These are phyloP conservation scores for Podospora pseudoanserina DNA, from an alignment of 495 filamentous ascomycete species.

Conservation along the genomic window DNA sequence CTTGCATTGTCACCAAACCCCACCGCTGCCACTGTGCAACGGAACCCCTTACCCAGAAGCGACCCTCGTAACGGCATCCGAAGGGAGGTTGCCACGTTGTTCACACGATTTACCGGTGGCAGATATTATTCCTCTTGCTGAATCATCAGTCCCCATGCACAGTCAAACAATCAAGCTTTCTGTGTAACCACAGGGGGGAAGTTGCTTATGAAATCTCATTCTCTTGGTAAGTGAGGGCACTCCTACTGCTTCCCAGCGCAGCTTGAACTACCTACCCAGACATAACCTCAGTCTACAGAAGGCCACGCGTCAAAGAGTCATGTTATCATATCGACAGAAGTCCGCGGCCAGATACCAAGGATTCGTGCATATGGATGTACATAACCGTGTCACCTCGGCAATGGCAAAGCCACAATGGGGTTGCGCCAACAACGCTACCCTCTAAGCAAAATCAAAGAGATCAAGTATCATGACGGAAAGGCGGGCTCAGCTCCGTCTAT, in stretches of 20 bases:
- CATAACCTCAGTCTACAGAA: neutral
- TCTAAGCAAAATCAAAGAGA: neutral
- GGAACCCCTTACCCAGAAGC: neutral
- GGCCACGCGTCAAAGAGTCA: neutral
- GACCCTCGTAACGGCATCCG: neutral
- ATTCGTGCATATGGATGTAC: neutral
- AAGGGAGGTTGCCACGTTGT: no score
- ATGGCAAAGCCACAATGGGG: neutral
- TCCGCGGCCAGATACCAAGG: neutral
- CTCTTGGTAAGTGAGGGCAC: neutral
- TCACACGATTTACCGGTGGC: no score
- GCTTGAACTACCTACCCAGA: neutral
- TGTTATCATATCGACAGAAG: neutral
- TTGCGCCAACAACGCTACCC: neutral
- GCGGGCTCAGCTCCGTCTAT: neutral
- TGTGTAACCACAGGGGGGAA: neutral
- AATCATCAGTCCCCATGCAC: neutral
- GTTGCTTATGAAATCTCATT: neutral
- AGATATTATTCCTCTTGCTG: neutral
- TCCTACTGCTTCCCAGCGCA: neutral
- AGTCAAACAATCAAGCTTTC: neutral
- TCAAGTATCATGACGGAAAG: neutral
- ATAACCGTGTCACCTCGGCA: neutral
- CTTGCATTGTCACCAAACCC: neutral
- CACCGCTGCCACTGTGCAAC: neutral